These are phyloP conservation scores for Xylariaceae sp. DNA, from an alignment of 2,329 filamentous ascomycete species.

Conservation along the genomic window DNA sequence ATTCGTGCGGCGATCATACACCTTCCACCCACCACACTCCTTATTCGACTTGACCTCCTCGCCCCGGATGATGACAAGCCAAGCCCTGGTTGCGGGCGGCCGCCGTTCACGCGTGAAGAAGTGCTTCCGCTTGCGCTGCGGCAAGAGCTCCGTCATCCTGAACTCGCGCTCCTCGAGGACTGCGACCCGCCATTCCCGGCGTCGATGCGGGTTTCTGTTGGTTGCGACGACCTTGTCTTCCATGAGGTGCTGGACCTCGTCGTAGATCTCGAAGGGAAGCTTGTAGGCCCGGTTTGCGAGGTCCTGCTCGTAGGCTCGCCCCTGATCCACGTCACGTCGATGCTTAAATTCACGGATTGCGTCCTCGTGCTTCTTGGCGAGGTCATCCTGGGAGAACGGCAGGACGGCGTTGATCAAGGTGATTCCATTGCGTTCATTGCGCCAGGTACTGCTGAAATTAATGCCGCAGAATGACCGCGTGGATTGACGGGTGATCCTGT, in stretches of 20 bases:
- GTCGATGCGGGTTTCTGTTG: conserved; percentile 22
- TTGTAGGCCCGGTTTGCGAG: conserved; percentile 21
- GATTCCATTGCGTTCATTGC: conserved; percentile 11
- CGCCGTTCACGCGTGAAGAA: conserved; percentile 19
- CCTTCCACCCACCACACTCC: conserved; percentile 21
- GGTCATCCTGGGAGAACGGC: conserved; percentile 20
- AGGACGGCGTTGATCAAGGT: conserved; percentile 12
- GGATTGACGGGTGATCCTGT: background rate
- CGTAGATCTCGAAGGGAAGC: conserved; percentile 15
- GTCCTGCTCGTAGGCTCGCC: conserved; percentile 23
- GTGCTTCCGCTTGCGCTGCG: conserved; percentile 21
- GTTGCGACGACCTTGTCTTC: conserved; percentile 18
- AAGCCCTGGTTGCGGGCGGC: conserved; percentile 7
- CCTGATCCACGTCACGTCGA: conserved; percentile 8
- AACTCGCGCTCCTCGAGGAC: conserved; percentile 21
- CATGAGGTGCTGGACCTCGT: conserved; percentile 17
- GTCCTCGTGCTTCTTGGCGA: conserved; percentile 20
- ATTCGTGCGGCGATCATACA: conserved; percentile 19
- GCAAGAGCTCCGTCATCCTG: conserved; percentile 23
- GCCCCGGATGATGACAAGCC: conserved; percentile 23
- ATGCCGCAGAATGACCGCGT: conserved; percentile 21
- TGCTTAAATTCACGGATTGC: conserved; percentile 16
- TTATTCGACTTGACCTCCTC: conserved; percentile 24
- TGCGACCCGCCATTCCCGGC: conserved; percentile 24
- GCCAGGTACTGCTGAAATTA: conserved; percentile 13